These are phyloP conservation scores for Sporothrix pallida DNA, from an alignment of 2,329 filamentous ascomycete genomes.

Conservation along the genomic window DNA sequence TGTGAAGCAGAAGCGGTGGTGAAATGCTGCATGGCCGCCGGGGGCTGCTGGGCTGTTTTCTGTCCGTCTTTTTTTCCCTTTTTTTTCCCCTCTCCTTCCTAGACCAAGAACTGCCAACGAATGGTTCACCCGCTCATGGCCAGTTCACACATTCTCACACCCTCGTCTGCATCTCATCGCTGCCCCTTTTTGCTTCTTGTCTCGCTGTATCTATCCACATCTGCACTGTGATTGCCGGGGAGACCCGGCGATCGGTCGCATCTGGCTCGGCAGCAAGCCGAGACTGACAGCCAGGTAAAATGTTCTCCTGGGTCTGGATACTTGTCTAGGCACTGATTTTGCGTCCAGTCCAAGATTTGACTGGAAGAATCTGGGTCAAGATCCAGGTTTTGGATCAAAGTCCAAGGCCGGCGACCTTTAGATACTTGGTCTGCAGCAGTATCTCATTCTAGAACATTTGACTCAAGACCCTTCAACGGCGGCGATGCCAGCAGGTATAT, in stretches of 20 bases:
- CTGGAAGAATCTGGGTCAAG: neutral
- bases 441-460: neutral
- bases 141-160: neutral
- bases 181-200: neutral
- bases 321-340: neutral
- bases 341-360: too few relatives aligned
- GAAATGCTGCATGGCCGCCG: neutral
- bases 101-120: neutral
- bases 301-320: neutral
- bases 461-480: neutral
- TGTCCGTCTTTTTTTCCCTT: neutral
- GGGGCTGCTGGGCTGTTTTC: neutral
- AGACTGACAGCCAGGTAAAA: constrained; percentile 13
- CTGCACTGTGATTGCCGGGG: constrained; percentile 13
- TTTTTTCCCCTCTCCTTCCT: too few relatives aligned
- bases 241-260: constrained; percentile 12
- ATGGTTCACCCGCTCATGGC: neutral
- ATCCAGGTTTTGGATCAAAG: neutral
- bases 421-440: too few relatives aligned
- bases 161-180: neutral
- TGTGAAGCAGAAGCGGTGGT: neutral
- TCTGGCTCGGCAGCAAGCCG: constrained; percentile 29
- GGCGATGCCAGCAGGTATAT: neutral
- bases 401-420: neutral
- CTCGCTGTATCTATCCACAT: neutral